A percentile compares a stretch with the other conserved stretches of the same genome.
Conservation (phyloP, 2,329 filamentous ascomycete species). For the Monosporascus sp. region DNA sequence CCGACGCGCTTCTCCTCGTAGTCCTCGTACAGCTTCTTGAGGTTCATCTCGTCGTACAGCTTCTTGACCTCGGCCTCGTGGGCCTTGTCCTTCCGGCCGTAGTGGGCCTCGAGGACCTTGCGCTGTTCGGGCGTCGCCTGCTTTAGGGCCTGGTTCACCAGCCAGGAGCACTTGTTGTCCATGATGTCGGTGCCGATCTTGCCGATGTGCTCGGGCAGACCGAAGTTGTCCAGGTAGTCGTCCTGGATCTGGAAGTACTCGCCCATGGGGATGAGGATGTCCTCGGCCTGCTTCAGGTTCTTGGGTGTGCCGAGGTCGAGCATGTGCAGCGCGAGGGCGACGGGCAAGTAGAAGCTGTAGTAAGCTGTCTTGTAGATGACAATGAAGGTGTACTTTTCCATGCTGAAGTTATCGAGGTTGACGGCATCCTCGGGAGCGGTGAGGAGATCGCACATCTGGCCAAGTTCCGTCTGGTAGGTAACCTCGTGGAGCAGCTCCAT, state of each 20-base stretch:
- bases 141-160: slow-evolving; percentile 89
- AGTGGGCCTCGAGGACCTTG: slow-evolving; percentile 83
- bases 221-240: slow-evolving; percentile 98
- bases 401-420: slow-evolving; percentile 89
- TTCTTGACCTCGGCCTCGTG: slow-evolving; percentile 85
- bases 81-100: slow-evolving; percentile 81
- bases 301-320: slow-evolving; percentile 77
- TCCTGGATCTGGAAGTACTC: slow-evolving; percentile 99
- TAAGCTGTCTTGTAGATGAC: slow-evolving; percentile 99
- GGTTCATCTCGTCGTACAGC: slow-evolving; percentile 78
- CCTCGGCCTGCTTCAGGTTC: slow-evolving; percentile 84
- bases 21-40: slow-evolving; percentile 77
- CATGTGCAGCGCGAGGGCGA: slow-evolving; percentile 83
- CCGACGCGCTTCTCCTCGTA: slow-evolving; percentile 84
- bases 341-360: slow-evolving; percentile 98
- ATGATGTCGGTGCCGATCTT: slow-evolving; percentile 99
- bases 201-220: slow-evolving; percentile 84
- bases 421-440: slow-evolving; percentile 93
- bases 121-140: slow-evolving; percentile 80
- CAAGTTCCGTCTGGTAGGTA: slow-evolving; percentile 89
- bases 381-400: slow-evolving; percentile 96
- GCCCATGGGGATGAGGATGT: slow-evolving; percentile 93
- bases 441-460: slow-evolving; percentile 89
- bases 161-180: slow-evolving; percentile 99
- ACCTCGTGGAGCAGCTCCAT: slow-evolving; percentile 95